Evolutionary conservation across 208 protist species (phyloP).

Genomic region (Tritrichomonas foetus): DNA sequence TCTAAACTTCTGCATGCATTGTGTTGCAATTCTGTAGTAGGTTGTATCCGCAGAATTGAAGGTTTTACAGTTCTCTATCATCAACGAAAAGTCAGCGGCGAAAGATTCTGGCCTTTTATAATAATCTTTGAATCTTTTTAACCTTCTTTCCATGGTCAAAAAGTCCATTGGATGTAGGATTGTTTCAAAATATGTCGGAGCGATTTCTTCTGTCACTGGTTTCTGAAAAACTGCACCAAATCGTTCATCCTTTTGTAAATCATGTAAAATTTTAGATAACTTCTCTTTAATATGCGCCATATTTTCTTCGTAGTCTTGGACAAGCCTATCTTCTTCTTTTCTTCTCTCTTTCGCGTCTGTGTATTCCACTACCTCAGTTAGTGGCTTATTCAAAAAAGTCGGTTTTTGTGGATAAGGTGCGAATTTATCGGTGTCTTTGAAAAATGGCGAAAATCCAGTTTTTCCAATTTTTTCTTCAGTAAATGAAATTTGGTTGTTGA

Average conservation of each 20-base stretch:
- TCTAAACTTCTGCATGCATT: not conserved
- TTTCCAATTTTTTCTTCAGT: not conserved
- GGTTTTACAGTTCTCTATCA: not conserved
- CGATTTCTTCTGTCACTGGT: not conserved
- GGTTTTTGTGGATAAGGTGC: not conserved
- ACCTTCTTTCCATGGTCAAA: not conserved
- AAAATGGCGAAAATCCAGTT: not conserved
- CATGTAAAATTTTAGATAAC: not conserved
- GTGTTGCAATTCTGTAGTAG: not conserved
- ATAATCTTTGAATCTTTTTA: not conserved
- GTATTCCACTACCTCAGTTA: not conserved
- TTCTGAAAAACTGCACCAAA: not conserved
- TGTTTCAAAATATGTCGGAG: constrained; percentile 18
- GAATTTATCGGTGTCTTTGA: not conserved
- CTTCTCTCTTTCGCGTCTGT: not conserved
- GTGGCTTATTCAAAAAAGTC: not conserved
- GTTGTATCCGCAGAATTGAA: not conserved
- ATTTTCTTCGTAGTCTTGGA: not conserved
- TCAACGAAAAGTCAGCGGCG: constrained; percentile 21
- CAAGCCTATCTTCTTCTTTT: not conserved
- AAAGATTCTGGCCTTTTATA: not conserved
- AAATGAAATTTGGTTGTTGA: constrained; percentile 56
- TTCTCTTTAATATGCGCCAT: not conserved
- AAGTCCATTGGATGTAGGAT: not conserved
- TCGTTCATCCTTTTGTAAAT: not conserved